phyloP scores from a whole-genome alignment of 345 rosid genomes.

The Arabidopsis thaliana region TAIR10.1 NC_003071.7:9977001-9977500 shows the following conservation, averaged over 20 bases:
- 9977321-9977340: constrained; percentile 36
- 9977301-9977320: neutral
- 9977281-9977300: constrained; percentile 36
- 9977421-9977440: constrained; percentile 29
- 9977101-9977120: neutral
- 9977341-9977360: constrained; percentile 51
- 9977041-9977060: constrained; percentile 77
- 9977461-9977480: constrained; percentile 18
- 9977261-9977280: constrained; percentile 52
- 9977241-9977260: constrained; percentile 79
- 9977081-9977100: constrained; percentile 56
- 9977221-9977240: constrained; percentile 56
- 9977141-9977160: neutral
- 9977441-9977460: constrained; percentile 51
- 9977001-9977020: constrained; percentile 16
- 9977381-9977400: constrained; percentile 12
- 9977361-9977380: constrained; percentile 15
- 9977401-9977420: constrained; percentile 21
- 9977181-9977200: constrained; percentile 29
- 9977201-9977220: constrained; percentile 58
- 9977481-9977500: neutral
- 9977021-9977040: constrained; percentile 63
- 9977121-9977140: neutral
- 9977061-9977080: constrained; percentile 64
- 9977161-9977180: neutral